Conservation (phyloP, 2,329 filamentous ascomycete genomes). For the Exophiala oligosperma region DNA sequence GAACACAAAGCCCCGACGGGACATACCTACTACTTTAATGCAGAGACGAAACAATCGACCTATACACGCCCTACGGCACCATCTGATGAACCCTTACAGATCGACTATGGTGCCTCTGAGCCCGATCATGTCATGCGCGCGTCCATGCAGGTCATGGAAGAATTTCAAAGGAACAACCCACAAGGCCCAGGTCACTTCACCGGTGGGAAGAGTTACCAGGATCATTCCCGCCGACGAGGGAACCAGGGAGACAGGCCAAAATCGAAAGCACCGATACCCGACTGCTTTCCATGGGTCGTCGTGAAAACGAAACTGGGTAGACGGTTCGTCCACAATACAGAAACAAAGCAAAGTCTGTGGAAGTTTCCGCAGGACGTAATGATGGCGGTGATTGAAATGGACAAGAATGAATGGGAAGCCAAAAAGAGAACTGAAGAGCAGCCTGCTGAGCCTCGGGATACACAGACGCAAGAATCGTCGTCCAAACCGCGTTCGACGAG, state of each 20-base stretch:
- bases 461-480: constrained; percentile 17
- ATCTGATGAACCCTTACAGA: constrained; percentile 29
- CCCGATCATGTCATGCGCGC: constrained; percentile 26
- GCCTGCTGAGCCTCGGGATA: constrained; percentile 28
- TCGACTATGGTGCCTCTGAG: constrained; percentile 28
- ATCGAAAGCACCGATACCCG: constrained; percentile 75
- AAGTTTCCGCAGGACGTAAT: constrained; percentile 86
- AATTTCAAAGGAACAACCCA: constrained; percentile 35
- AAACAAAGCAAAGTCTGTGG: constrained; percentile 90
- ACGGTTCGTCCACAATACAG: constrained; percentile 85
- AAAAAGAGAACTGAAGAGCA: constrained; percentile 51
- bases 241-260: constrained; percentile 74
- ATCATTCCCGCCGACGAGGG: constrained; percentile 61
- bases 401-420: constrained; percentile 69
- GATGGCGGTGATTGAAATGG: constrained; percentile 69
- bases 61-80: constrained; percentile 70
- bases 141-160: constrained; percentile 24
- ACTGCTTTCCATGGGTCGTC: constrained; percentile 81
- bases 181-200: constrained; percentile 47
- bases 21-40: constrained; percentile 86
- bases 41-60: constrained; percentile 78
- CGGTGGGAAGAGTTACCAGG: constrained; percentile 56
- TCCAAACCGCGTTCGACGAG: constrained; percentile 24
- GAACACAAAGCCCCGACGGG: constrained; percentile 84
- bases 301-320: constrained; percentile 90